These are phyloP conservation scores for Discostella stelligeroides DNA, from an alignment of 108 stramenopile species.

Conservation along the genomic window DNA sequence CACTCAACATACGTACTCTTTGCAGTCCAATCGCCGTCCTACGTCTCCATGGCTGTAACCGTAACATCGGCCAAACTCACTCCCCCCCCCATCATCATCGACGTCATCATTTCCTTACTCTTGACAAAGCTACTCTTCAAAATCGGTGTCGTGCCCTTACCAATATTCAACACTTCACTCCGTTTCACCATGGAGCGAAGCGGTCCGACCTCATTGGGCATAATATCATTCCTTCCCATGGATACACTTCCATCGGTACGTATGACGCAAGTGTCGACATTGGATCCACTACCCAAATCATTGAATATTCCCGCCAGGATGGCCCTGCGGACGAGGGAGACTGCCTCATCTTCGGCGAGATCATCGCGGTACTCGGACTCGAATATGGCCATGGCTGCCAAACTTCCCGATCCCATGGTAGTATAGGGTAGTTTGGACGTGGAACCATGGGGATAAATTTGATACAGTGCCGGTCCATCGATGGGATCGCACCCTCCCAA, in stretches of 20 bases:
- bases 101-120: slow-evolving; percentile 49
- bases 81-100: slow-evolving; percentile 10
- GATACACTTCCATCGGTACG: slow-evolving; percentile 74
- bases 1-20: too few species aligned
- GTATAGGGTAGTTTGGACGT: slow-evolving; percentile 96
- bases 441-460: slow-evolving; percentile 96
- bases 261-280: slow-evolving; percentile 94
- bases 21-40: too few species aligned
- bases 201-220: slow-evolving; percentile 73
- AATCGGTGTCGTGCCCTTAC: slow-evolving; percentile 77
- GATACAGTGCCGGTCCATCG: slow-evolving; percentile 94
- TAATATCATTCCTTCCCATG: slow-evolving; percentile 75
- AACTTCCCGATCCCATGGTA: slow-evolving; percentile 97
- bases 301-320: slow-evolving; percentile 98
- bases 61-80: slow-evolving; percentile 69
- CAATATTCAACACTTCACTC: slow-evolving; percentile 67
- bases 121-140: slow-evolving; percentile 53
- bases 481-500: slow-evolving; percentile 93
- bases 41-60: slow-evolving; percentile 59
- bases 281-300: slow-evolving; percentile 95
- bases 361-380: slow-evolving; percentile 90
- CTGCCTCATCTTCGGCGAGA: slow-evolving; percentile 90
- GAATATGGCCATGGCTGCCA: slow-evolving; percentile 98
- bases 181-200: slow-evolving; percentile 64
- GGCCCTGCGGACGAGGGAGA: slow-evolving; percentile 90